Evolutionary conservation across 805 yeast genomes (phyloP).

Genomic region (Vanderwaltozyma tropicalis): DNA sequence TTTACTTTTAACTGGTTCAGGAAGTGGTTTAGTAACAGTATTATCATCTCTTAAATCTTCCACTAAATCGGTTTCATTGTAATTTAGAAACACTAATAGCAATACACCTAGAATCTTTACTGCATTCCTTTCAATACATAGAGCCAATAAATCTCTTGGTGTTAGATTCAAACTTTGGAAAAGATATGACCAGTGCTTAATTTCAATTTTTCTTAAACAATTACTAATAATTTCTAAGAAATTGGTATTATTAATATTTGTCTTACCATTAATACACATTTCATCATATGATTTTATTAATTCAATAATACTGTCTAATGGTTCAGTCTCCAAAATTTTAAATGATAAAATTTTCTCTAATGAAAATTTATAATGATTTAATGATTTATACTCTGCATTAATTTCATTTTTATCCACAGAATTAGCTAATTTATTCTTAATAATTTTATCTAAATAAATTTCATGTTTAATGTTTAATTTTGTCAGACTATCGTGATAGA

Average conservation of each 20-base stretch:
- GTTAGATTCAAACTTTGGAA: constrained; percentile 20
- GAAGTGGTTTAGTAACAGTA: not conserved
- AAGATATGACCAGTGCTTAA: constrained; percentile 23
- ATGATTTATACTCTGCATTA: constrained; percentile 13
- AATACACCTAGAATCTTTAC: constrained; percentile 24
- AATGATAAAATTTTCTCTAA: constrained; percentile 26
- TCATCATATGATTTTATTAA: constrained; percentile 13
- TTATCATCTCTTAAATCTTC: not conserved
- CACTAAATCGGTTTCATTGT: constrained; percentile 15
- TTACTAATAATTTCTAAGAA: constrained; percentile 27
- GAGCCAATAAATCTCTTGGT: constrained; percentile 23
- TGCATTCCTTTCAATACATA: constrained; percentile 24
- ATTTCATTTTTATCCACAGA: constrained; percentile 11
- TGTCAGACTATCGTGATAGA: not conserved
- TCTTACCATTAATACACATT: not conserved
- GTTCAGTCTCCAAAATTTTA: constrained; percentile 16
- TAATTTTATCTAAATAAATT: constrained; percentile 24
- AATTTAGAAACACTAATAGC: constrained; percentile 25
- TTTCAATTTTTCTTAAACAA: constrained; percentile 28
- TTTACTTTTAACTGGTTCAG: not conserved
- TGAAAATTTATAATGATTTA: constrained; percentile 26
- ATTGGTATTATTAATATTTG: constrained; percentile 5
- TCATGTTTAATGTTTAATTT: constrained; percentile 14
- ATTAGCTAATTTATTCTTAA: constrained; percentile 10
- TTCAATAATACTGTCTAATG: constrained; percentile 15